phyloP scores from a whole-genome alignment of 2,329 filamentous ascomycete genomes.

The Epichloe festucae region DNA sequence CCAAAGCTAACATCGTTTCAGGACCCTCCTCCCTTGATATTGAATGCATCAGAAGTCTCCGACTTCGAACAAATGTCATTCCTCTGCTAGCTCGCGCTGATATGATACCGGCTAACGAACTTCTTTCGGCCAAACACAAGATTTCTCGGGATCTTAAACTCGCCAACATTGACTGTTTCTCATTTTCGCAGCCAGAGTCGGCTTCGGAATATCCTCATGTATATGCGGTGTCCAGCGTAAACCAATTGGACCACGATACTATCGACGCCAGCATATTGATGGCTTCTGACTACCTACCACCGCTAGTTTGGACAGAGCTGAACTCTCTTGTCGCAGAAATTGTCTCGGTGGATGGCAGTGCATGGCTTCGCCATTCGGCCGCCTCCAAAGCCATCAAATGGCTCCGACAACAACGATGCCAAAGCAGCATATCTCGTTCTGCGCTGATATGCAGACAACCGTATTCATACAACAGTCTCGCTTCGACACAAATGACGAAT shows the following conservation, averaged over 20 bases:
- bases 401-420: constrained; percentile 30
- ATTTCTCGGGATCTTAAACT: constrained; percentile 43
- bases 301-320: constrained; percentile 66
- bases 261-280: constrained; percentile 93
- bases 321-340: constrained; percentile 53
- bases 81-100: constrained; percentile 72
- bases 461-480: neutral
- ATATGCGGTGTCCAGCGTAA: constrained; percentile 67
- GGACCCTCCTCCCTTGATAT: constrained; percentile 39
- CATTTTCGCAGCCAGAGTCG: constrained; percentile 36
- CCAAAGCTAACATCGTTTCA: constrained; percentile 11
- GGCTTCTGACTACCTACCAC: constrained; percentile 80
- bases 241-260: constrained; percentile 58
- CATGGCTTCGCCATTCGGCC: constrained; percentile 70
- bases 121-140: constrained; percentile 45
- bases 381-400: constrained; percentile 71
- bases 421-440: constrained; percentile 6
- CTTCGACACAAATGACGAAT: neutral
- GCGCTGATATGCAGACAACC: neutral
- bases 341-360: constrained; percentile 65
- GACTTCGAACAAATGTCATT: constrained; percentile 68
- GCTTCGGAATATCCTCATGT: constrained; percentile 29
- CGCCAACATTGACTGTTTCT: constrained; percentile 50
- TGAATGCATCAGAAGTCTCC: constrained; percentile 57
- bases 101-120: constrained; percentile 43